phyloP scores from a whole-genome alignment of 129 eudicot species.

The Artemisia tridentata region DNA sequence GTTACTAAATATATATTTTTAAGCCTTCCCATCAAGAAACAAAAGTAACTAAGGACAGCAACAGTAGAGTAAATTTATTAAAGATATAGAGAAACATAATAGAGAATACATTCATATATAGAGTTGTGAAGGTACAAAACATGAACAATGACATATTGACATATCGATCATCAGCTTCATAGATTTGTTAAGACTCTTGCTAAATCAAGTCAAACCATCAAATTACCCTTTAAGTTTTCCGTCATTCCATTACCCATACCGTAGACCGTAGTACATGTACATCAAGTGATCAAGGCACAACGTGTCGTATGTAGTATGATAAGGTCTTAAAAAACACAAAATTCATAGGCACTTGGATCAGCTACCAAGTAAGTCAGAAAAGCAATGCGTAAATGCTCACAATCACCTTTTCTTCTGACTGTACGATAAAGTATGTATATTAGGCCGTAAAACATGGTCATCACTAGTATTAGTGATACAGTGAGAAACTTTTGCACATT shows the following conservation, averaged over 20 bases:
- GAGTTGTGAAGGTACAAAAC: background rate
- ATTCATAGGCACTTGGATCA: no score
- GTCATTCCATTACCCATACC: background rate
- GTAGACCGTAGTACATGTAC: background rate
- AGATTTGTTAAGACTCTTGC: background rate
- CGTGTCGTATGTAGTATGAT: background rate
- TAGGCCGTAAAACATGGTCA: background rate
- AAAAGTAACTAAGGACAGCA: background rate
- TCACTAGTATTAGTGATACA: background rate
- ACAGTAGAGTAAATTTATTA: background rate
- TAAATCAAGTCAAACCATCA: constrained; percentile 6
- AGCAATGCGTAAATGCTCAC: no score
- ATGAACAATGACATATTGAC: background rate
- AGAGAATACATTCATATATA: background rate
- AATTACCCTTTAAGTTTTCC: background rate
- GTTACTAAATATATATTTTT: no score
- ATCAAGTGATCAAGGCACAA: background rate
- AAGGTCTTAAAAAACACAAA: no score
- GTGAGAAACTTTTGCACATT: no score
- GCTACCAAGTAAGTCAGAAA: no score
- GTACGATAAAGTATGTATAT: background rate
- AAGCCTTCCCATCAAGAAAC: background rate
- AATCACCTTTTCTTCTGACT: background rate
- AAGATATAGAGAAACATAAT: background rate
- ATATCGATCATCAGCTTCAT: background rate